These are phyloP conservation scores for Abrus precatorius DNA, from an alignment of 306 rosid species.

Conservation along the genomic window DNA sequence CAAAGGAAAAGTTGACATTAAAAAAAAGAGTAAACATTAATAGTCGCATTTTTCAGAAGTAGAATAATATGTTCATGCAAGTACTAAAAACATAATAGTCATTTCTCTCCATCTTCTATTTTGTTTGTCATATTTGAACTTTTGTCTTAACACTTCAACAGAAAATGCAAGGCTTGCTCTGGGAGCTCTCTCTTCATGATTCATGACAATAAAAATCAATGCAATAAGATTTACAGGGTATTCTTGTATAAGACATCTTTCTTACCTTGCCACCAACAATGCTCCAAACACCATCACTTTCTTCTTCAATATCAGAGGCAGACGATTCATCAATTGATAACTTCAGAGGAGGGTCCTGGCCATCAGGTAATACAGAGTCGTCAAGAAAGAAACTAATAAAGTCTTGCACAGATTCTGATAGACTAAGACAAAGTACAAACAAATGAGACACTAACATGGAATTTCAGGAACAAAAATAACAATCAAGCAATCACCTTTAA, in stretches of 20 bases:
- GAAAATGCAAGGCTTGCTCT: conserved; percentile 22
- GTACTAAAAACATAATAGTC: neutral
- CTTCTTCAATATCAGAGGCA: conserved; percentile 81
- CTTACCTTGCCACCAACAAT: conserved; percentile 97
- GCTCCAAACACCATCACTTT: conserved; percentile 84
- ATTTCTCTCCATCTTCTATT: neutral
- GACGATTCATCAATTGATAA: conserved; percentile 85
- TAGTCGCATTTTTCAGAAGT: neutral
- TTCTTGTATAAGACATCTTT: conserved; percentile 39
- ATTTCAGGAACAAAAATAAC: conserved; percentile 39
- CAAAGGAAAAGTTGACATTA: conserved; percentile 46
- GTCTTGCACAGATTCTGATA: conserved; percentile 20
- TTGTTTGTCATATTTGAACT: neutral
- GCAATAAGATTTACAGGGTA: conserved; percentile 31
- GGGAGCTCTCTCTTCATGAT: conserved; percentile 29
- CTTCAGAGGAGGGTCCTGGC: conserved; percentile 82
- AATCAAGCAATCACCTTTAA: conserved; percentile 61
- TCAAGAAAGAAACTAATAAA: conserved; percentile 37
- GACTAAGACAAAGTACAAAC: conserved; percentile 21
- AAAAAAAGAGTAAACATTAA: conserved; percentile 34
- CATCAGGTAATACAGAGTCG: conserved; percentile 44
- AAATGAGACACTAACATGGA: conserved; percentile 13
- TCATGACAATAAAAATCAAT: conserved; percentile 29
- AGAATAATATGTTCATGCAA: neutral
- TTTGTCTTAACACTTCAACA: conserved; percentile 11